These are phyloP conservation scores for Coemansia sp. DNA, from an alignment of 192 early-diverging fungal genomes.

Conservation along the genomic window DNA sequence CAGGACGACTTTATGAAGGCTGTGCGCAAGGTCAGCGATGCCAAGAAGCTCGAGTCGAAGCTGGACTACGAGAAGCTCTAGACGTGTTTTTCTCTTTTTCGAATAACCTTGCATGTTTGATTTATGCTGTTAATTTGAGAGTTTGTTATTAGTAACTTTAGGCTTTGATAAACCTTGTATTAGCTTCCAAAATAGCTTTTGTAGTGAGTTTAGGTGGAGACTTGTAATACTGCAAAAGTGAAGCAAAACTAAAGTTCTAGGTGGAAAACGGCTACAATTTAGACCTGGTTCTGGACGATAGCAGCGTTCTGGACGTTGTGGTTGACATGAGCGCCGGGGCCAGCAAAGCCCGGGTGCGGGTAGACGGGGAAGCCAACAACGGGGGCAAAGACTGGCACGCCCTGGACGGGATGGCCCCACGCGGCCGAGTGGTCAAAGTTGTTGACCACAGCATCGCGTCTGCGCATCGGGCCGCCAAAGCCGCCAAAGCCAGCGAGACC, in stretches of 20 bases:
- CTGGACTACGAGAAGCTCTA: conserved; percentile 86
- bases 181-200: too few relatives aligned
- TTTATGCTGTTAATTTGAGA: too few relatives aligned
- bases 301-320: conserved; percentile 43
- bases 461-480: not conserved
- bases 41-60: conserved; percentile 94
- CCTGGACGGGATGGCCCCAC: conserved; percentile 15
- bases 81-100: not conserved
- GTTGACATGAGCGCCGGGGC: conserved; percentile 16
- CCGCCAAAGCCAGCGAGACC: conserved; percentile 7
- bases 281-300: conserved; percentile 52
- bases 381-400: conserved; percentile 16
- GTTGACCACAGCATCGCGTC: conserved; percentile 40
- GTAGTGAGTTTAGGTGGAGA: too few relatives aligned
- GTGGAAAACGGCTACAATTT: not conserved
- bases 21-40: conserved; percentile 95
- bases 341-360: conserved; percentile 13
- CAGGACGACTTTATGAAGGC: conserved; percentile 99
- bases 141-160: too few relatives aligned
- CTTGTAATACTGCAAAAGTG: not conserved
- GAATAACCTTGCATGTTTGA: not conserved
- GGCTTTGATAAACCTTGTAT: too few relatives aligned
- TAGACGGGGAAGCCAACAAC: conserved; percentile 10
- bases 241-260: not conserved
- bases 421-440: conserved; percentile 26